These are phyloP conservation scores for Fraxinus xanthoxyloides DNA, from an alignment of 305 asterid species.

Conservation along the genomic window DNA sequence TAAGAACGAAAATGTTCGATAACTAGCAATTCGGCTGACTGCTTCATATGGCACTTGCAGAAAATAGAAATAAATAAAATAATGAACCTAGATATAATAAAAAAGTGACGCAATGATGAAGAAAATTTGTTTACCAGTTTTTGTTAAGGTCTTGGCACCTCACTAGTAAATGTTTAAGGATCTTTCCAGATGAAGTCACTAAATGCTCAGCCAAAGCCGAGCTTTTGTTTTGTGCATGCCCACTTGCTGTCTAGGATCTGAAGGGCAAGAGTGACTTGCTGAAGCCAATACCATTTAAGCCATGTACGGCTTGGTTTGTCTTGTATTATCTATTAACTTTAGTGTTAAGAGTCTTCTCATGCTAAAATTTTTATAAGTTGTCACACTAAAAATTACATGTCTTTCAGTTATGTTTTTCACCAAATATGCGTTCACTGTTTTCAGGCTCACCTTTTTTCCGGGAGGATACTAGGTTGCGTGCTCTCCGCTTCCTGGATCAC, in stretches of 20 bases:
- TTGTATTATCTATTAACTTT: background rate
- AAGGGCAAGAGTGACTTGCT: background rate
- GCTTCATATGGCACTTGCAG: background rate
- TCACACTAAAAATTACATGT: background rate
- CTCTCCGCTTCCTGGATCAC: slow-evolving; percentile 99
- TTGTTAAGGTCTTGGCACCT: background rate
- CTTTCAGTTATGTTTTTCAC: slow-evolving; percentile 9
- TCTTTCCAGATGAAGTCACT: background rate
- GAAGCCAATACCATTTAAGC: slow-evolving; percentile 2
- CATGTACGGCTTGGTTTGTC: background rate
- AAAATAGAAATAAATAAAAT: background rate
- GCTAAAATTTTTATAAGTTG: slow-evolving; percentile 11
- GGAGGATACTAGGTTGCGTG: slow-evolving; percentile 96
- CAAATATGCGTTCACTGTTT: slow-evolving; percentile 21
- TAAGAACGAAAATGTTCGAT: background rate
- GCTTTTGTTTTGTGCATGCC: background rate
- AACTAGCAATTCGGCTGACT: background rate
- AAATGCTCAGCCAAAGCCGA: background rate
- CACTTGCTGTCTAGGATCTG: background rate
- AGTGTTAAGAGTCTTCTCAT: background rate
- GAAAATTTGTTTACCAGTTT: background rate
- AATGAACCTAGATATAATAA: background rate
- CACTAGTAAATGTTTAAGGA: background rate
- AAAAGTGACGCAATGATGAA: background rate
- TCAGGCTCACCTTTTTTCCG: slow-evolving; percentile 96